A percentile compares a stretch with the other conserved stretches of the same genome.
These are phyloP conservation scores for Acarospora socialis DNA, from an alignment of 2,329 filamentous ascomycete genomes.

Conservation along the genomic window DNA sequence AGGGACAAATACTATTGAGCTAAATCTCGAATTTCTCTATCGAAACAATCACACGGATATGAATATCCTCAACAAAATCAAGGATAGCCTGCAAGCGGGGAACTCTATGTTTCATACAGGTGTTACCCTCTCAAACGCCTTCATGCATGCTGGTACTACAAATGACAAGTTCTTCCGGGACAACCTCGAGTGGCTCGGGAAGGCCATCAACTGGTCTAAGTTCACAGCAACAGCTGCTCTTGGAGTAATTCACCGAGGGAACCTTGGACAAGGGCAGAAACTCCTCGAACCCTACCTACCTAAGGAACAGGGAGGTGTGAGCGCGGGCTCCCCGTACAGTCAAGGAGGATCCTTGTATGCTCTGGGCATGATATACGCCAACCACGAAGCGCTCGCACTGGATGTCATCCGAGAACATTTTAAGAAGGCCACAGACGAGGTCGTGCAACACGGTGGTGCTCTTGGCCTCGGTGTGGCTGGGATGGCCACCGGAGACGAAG, in stretches of 20 bases:
- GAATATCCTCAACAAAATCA: slow-evolving; percentile 86
- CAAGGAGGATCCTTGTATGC: slow-evolving; percentile 93
- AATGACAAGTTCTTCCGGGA: slow-evolving; percentile 98
- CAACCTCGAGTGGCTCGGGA: slow-evolving; percentile 94
- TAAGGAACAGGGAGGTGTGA: slow-evolving; percentile 47
- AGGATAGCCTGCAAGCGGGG: slow-evolving; percentile 84
- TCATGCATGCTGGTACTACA: slow-evolving; percentile 98
- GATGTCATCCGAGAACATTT: slow-evolving; percentile 68
- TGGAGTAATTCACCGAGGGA: slow-evolving; percentile 92
- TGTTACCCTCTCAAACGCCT: slow-evolving; percentile 93
- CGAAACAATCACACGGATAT: slow-evolving; percentile 88
- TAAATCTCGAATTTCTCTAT: slow-evolving; percentile 94
- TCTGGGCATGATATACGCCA: slow-evolving; percentile 90
- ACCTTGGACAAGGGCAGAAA: slow-evolving; percentile 84
- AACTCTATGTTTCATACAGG: slow-evolving; percentile 98
- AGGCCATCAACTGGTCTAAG: slow-evolving; percentile 98
- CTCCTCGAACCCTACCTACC: slow-evolving; percentile 90
- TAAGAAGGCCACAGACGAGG: slow-evolving; percentile 65
- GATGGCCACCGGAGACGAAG: slow-evolving; percentile 86
- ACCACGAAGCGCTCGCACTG: slow-evolving; percentile 83
- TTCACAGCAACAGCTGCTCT: slow-evolving; percentile 94
- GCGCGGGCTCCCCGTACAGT: slow-evolving; percentile 78
- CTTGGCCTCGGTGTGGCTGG: slow-evolving; percentile 90
- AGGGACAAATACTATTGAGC: slow-evolving; percentile 81
- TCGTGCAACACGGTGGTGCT: slow-evolving; percentile 92